Evolutionary conservation across 1,139 yeast species (phyloP), one percentile per base, ranked within the genome.

Genomic region (Scheffersomyces stambukii): DNA sequence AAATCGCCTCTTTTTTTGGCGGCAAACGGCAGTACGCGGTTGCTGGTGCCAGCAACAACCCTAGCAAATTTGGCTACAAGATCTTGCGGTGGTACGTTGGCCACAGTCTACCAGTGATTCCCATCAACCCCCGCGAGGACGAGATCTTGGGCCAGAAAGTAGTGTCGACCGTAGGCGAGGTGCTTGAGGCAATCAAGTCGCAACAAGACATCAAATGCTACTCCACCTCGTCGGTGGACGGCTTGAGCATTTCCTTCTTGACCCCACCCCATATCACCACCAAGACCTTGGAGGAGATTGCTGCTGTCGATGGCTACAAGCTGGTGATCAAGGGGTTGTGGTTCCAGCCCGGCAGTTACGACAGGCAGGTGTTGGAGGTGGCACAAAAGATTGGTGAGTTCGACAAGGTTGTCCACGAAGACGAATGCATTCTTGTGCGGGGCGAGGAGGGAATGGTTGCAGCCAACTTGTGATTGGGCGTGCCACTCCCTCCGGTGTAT

Each of bases 311-410:
- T 1, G 56, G 60, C 2, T 58, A 52, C 43, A 40, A 51, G 30
- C 41, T 41, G 7, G 36, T 55, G 1, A 58, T 84, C 16, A 71
- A 70, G 41, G 78, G 81, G 1, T 58, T 82, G 16, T 84, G 95
- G 95, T 77, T 82, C 39, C 95, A 84, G 48, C 94, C 94, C 0
- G 94, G 94, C 1, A 70, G 85, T 19, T 81, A 71, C 40, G 77
- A 81, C 42, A 51, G 54, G 6, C 64, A 59, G n/a, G 79, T 77
- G 3, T 52, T 81, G 27, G 61, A 64, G 1, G 46, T 47, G 13
- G 67, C 66, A 3, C 53, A 57, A 17, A 44, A 50, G 15, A 45
- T 67, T 16, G 72, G 72, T 2, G 46, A 70, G 18, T 48, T 52
- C 6, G 76, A 76, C 1, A 46, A 54, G 21, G 66, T 70, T 2